Percentiles rank a stretch among this genome's conserved stretches.
Conservation (phyloP, 306 rosid species). For the Vigna trinervia region DNA sequence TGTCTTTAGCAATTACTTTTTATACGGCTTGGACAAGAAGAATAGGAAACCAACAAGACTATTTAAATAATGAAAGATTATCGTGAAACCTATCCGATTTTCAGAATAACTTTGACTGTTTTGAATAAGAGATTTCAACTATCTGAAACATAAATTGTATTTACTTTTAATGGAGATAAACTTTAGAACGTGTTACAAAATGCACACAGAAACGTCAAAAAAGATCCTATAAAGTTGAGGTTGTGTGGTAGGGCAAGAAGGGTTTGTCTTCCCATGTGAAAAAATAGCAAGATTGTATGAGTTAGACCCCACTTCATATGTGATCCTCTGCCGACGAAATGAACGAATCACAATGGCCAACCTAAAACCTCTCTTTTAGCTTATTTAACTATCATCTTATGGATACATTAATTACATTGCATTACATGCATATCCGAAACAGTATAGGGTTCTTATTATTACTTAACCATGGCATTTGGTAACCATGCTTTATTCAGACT, state of each 20-base stretch:
- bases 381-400: slow-evolving; percentile 3
- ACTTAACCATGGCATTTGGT: slow-evolving; percentile 33
- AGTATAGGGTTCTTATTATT: neutral
- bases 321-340: slow-evolving; percentile 54
- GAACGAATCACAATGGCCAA: slow-evolving; percentile 30
- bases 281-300: slow-evolving; percentile 37
- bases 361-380: neutral
- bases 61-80: too few species aligned
- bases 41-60: too few species aligned
- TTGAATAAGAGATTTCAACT: too few species aligned
- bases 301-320: slow-evolving; percentile 39
- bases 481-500: neutral
- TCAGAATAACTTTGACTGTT: too few species aligned
- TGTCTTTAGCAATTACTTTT: too few species aligned
- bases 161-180: too few species aligned
- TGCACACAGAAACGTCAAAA: slow-evolving; percentile 43
- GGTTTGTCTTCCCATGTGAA: slow-evolving; percentile 45
- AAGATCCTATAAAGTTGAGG: slow-evolving; percentile 26
- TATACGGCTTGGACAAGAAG: too few species aligned
- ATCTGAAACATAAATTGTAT: too few species aligned
- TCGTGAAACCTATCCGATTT: too few species aligned
- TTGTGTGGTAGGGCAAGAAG: slow-evolving; percentile 38
- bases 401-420: neutral
- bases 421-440: neutral
- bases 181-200: neutral